Evolutionary conservation across 2,329 filamentous ascomycete species (phyloP).

Genomic region (Fusarium sp.): DNA sequence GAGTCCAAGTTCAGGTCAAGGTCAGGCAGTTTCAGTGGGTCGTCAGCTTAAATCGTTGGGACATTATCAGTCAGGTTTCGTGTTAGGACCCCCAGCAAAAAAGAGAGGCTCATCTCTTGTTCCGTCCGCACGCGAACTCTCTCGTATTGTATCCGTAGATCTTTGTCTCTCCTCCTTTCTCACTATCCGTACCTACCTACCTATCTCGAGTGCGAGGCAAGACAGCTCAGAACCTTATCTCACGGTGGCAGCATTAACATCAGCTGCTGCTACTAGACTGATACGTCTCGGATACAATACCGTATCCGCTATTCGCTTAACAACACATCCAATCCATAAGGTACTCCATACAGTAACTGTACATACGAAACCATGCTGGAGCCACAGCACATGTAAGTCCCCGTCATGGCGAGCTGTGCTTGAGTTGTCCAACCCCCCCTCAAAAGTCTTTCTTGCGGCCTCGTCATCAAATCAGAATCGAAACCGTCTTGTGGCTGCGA

Average conservation of each 20-base stretch:
- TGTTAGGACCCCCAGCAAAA: constrained; percentile 35
- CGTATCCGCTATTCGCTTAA: constrained; percentile 17
- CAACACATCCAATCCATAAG: neutral
- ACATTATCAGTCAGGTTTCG: constrained; percentile 39
- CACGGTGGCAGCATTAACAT: neutral
- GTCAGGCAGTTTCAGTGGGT: constrained; percentile 30
- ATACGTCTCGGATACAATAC: constrained; percentile 23
- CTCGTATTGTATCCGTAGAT: constrained; percentile 18
- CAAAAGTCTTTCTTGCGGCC: constrained; percentile 33
- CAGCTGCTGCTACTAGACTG: constrained; percentile 5
- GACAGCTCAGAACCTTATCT: constrained; percentile 6
- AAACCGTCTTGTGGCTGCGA: constrained; percentile 35
- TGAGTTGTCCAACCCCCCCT: constrained; percentile 37
- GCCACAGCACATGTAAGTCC: constrained; percentile 52
- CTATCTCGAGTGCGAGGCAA: neutral
- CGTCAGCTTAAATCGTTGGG: constrained; percentile 42
- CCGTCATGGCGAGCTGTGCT: constrained; percentile 35
- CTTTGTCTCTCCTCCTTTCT: constrained; percentile 3
- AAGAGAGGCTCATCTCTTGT: constrained; percentile 28
- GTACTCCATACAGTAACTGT: neutral
- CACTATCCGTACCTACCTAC: neutral
- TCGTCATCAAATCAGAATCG: constrained; percentile 48
- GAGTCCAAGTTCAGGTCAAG: neutral
- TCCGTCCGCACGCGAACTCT: constrained; percentile 26
- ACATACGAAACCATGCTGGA: constrained; percentile 42